Conservation (phyloP, 306 rosid species). For the Senna siamea region DNA sequence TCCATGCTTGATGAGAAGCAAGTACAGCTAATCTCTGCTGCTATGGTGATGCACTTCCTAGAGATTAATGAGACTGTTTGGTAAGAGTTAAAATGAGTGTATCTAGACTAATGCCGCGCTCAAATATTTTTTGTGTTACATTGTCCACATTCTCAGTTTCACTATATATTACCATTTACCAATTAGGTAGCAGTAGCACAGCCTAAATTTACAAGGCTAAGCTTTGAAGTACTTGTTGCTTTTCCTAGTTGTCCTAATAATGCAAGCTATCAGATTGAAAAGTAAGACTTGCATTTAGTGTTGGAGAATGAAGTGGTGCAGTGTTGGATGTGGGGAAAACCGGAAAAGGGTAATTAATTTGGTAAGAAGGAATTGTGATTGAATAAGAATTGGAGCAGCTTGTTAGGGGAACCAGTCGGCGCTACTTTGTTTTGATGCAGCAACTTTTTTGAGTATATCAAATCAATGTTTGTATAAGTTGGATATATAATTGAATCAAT, state of each 20-base stretch:
- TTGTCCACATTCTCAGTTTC: no score
- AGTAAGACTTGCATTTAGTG: constrained; percentile 19
- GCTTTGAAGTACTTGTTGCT: no score
- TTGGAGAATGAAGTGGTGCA: constrained; percentile 31
- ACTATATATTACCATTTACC: no score
- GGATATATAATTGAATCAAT: constrained; percentile 33
- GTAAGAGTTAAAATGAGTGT: not conserved
- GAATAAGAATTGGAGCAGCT: constrained; percentile 51
- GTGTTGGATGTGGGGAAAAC: constrained; percentile 41
- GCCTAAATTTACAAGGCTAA: no score
- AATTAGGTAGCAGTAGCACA: no score
- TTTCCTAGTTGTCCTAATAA: no score
- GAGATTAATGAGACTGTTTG: not conserved
- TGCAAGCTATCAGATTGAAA: constrained; percentile 22
- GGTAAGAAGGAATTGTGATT: constrained; percentile 27
- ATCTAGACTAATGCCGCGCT: not conserved
- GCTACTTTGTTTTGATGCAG: constrained; percentile 33
- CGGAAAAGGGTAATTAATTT: constrained; percentile 24
- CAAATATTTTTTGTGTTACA: no score
- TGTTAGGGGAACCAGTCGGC: constrained; percentile 26
- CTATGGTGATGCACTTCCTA: not conserved
- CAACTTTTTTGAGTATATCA: constrained; percentile 55
- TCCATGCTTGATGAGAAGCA: not conserved
- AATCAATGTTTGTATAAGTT: constrained; percentile 42
- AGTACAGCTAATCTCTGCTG: not conserved